These are phyloP conservation scores for Buddleja alternifolia DNA, from an alignment of 257 asterid genomes.

Conservation along the genomic window DNA sequence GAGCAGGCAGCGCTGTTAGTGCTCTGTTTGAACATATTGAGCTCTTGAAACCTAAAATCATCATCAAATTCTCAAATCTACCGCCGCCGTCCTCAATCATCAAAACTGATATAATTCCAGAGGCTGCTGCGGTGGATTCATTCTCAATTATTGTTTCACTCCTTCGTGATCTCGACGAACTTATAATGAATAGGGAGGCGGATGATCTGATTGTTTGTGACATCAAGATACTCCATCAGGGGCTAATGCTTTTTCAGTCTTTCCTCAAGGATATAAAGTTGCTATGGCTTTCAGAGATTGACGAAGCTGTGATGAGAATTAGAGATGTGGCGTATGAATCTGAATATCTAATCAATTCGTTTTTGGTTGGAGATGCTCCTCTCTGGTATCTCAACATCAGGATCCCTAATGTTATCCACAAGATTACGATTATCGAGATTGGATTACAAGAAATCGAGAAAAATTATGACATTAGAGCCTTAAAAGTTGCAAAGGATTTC, in stretches of 20 bases:
- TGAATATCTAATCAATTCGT: conserved; percentile 4
- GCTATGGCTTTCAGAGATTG: background rate
- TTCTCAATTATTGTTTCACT: conserved; percentile 27
- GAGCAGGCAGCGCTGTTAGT: too few species aligned
- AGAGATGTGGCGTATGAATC: conserved; percentile 23
- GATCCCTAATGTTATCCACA: conserved; percentile 2
- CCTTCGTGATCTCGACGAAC: conserved; percentile 21
- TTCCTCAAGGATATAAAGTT: background rate
- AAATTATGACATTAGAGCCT: background rate
- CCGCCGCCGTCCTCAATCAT: too few species aligned
- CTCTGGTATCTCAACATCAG: background rate
- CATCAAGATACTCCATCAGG: background rate
- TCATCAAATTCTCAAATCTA: background rate
- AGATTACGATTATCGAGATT: background rate
- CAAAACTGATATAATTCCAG: too few species aligned
- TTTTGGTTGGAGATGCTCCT: conserved; percentile 9
- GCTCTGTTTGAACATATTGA: background rate
- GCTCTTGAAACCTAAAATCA: background rate
- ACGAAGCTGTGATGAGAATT: background rate
- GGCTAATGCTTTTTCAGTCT: background rate
- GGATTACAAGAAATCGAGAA: background rate
- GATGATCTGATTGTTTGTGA: conserved; percentile 3
- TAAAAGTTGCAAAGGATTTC: background rate
- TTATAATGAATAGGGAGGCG: background rate
- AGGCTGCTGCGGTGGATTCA: conserved; percentile 1